phyloP scores from a whole-genome alignment of 441 rosid species.

The Bocquillonia castaneifolia region DNA sequence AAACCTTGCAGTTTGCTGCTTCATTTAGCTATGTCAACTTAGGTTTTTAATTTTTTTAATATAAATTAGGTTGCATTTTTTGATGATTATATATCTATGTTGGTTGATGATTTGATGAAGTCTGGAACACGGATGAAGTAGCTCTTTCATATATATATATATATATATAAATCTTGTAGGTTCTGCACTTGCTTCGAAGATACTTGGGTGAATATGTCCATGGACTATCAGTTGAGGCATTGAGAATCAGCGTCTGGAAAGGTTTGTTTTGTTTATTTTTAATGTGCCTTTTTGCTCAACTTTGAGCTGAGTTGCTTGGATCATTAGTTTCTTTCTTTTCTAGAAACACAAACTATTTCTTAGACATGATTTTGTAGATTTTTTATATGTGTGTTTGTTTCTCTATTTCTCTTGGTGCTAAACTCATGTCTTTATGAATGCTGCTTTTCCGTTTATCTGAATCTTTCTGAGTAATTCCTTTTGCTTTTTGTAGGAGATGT shows the following conservation, averaged over 20 bases:
- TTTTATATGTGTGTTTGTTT: not conserved
- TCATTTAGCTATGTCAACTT: too few relatives aligned
- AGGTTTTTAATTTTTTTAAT: too few relatives aligned
- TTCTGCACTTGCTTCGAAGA: conserved; percentile 89
- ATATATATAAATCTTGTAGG: conserved; percentile 46
- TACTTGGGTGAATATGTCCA: conserved; percentile 96
- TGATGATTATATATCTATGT: too few relatives aligned
- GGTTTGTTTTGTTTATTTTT: conserved; percentile 39
- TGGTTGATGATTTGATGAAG: not conserved
- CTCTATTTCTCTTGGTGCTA: conserved; percentile 13
- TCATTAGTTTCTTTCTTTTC: not conserved
- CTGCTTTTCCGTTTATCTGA: not conserved
- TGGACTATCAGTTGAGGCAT: conserved; percentile 86
- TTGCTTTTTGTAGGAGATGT: conserved; percentile 67
- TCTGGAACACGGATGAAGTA: not conserved
- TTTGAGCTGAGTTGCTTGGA: not conserved
- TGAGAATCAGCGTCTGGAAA: conserved; percentile 98
- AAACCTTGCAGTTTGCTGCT: too few relatives aligned
- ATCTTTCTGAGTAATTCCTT: conserved; percentile 10
- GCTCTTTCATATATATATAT: not conserved
- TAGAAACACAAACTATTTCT: conserved; percentile 13
- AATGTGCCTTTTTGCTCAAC: not conserved
- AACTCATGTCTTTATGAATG: conserved; percentile 13
- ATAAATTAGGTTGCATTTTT: too few relatives aligned
- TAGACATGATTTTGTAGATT: not conserved